Evolutionary conservation across 108 stramenopile genomes (phyloP).

Genomic region (Cyclotella cryptica): DNA sequence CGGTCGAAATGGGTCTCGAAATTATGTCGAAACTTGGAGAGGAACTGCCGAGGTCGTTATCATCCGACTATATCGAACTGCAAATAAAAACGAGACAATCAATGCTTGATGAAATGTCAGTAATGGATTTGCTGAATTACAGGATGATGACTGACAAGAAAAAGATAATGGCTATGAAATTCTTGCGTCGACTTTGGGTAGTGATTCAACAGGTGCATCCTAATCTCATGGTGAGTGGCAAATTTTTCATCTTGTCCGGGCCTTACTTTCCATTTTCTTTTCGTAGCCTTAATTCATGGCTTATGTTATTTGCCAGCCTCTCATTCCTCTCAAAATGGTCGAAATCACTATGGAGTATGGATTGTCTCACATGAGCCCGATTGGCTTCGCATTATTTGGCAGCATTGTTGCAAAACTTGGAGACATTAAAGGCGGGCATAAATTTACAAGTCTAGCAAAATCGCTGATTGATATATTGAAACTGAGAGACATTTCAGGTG

Average conservation of each 20-base stretch:
- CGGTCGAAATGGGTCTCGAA: neutral
- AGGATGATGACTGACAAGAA: slow-evolving; percentile 9
- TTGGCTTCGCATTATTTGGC: slow-evolving; percentile 20
- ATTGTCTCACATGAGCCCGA: slow-evolving; percentile 2
- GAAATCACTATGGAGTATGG: slow-evolving; percentile 12
- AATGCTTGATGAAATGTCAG: slow-evolving; percentile 3
- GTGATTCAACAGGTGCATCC: neutral
- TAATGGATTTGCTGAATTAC: slow-evolving; percentile 8
- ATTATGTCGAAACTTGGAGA: slow-evolving; percentile 23
- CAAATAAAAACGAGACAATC: neutral
- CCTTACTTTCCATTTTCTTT: no score
- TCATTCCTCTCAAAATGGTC: slow-evolving; percentile 5
- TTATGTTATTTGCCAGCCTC: neutral
- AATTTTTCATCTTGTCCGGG: no score
- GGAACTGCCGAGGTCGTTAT: neutral
- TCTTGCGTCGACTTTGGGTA: neutral
- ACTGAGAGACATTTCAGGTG: neutral
- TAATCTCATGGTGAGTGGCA: neutral
- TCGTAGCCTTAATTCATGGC: no score
- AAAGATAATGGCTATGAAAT: slow-evolving; percentile 25
- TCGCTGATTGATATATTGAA: neutral
- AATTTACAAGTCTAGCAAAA: slow-evolving; percentile 9
- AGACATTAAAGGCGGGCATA: slow-evolving; percentile 12
- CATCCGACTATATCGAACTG: neutral
- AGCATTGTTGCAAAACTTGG: neutral